Conservation (phyloP, 441 rosid genomes). For the Jatropha multifida region DNA sequence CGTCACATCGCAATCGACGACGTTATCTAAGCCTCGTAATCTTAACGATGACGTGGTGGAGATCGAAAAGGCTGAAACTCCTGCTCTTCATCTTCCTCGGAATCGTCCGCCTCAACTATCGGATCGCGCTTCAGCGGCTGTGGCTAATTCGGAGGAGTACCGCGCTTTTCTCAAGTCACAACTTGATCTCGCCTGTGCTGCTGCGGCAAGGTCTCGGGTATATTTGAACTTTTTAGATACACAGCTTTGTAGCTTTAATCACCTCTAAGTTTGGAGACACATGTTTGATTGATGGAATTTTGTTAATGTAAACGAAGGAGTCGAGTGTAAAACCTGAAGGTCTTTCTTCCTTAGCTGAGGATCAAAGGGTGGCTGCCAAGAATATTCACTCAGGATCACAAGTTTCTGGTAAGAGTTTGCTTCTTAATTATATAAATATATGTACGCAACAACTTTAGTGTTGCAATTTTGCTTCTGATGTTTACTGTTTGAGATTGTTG, state of each 20-base stretch:
- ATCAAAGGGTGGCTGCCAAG: slow-evolving; percentile 30
- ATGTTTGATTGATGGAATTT: neutral
- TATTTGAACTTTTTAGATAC: neutral
- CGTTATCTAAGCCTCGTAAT: slow-evolving; percentile 40
- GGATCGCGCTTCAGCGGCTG: slow-evolving; percentile 29
- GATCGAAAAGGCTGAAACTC: slow-evolving; percentile 32
- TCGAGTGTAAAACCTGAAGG: slow-evolving; percentile 56
- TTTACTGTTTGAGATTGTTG: neutral
- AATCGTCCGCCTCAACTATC: slow-evolving; percentile 31
- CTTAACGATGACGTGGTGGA: slow-evolving; percentile 37
- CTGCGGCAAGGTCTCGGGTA: slow-evolving; percentile 61
- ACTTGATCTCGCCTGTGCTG: slow-evolving; percentile 76
- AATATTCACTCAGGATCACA: slow-evolving; percentile 37
- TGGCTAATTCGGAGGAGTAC: slow-evolving; percentile 43
- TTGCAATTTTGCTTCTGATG: slow-evolving; percentile 3
- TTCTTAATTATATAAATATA: neutral
- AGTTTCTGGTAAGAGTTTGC: slow-evolving; percentile 39
- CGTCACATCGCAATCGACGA: slow-evolving; percentile 31
- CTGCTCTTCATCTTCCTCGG: slow-evolving; percentile 10
- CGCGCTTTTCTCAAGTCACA: slow-evolving; percentile 57
- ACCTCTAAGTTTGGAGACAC: neutral
- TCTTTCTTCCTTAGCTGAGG: slow-evolving; percentile 37
- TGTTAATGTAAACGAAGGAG: slow-evolving; percentile 37
- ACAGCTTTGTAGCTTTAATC: neutral
- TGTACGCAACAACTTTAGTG: neutral